Evolutionary conservation across 768 basidiomycete species (phyloP), one percentile per base, ranked within the genome.

Genomic region (Strobilomyces confusus): DNA sequence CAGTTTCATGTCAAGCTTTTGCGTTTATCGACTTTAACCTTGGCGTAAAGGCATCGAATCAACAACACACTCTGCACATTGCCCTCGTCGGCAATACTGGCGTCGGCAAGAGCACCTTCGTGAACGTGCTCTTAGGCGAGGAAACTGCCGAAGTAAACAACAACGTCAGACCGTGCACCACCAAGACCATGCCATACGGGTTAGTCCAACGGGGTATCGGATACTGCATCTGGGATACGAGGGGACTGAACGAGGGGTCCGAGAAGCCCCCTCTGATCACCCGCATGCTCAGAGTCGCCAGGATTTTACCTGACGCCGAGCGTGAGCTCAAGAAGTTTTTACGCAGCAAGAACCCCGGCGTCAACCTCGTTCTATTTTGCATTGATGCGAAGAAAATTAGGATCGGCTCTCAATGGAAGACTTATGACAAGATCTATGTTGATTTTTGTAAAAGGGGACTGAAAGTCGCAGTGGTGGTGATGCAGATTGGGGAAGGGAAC

Each of bases 81-180:
- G 64, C 66, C 30, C 32, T 66, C 33, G 60, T 58, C 22, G 64
- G 64, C 11, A 33, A 49, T 33, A 65, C 64, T 14, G 64, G 64
- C 2, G 65, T 54, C 41, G 64, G 64, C 38, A 66, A 66, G 41
- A 66, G 64, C 53, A 66, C 65, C 8, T 44, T 67, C 9, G 63
- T 67, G 20, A 66, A 66, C 30, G 43, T 66, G 48, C 63, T 65
- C 44, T 38, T 40, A n/a, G 64, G 58, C 51, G 3, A 32, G 14
- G 15, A 47, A 41, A 17, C 40, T 17, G 65, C 64, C 7, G 3
- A 25, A 54, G 62, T 51, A 2, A 50, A 44, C 51, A 65, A 59
- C 11, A 17, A 59, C 36, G 65, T 45, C n/a, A 44, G 20, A 34
- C 64, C 64, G 19, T 67, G 64, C 50, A 65, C 64, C 15, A 23